A percentile compares a stretch with the other conserved stretches of the same genome.
phyloP scores from a whole-genome alignment of 116 monocot genomes.

The Papilionanthe hybrid region DNA sequence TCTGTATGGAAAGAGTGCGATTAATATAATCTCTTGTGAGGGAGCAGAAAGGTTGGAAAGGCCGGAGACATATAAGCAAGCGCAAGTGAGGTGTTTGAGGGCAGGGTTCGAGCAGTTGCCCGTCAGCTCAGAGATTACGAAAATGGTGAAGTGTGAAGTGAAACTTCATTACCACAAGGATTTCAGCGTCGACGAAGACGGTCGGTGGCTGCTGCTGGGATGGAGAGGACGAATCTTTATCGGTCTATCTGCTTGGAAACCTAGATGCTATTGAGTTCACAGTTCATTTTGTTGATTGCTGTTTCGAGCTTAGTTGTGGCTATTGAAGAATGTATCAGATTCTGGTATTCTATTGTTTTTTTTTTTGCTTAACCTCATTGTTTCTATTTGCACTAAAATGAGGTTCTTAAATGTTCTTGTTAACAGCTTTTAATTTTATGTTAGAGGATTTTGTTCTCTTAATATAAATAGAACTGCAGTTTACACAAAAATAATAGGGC shows the following conservation, averaged over 20 bases:
- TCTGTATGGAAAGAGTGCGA: constrained; percentile 11
- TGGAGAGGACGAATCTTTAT: constrained; percentile 29
- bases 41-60: constrained; percentile 26
- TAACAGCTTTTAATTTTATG: too few relatives aligned
- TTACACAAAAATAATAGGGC: too few relatives aligned
- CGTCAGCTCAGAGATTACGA: constrained; percentile 11
- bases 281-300: too few relatives aligned
- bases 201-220: constrained; percentile 23
- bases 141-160: constrained; percentile 16
- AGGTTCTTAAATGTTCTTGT: too few relatives aligned
- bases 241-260: constrained; percentile 25
- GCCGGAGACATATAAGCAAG: constrained; percentile 30
- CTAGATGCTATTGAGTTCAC: background rate
- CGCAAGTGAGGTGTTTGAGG: constrained; percentile 18
- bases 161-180: constrained; percentile 24
- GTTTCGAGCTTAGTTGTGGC: too few relatives aligned
- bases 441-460: too few relatives aligned
- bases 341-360: too few relatives aligned
- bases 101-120: constrained; percentile 27
- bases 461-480: too few relatives aligned
- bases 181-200: constrained; percentile 29
- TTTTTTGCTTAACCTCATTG: too few relatives aligned
- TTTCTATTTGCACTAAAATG: too few relatives aligned
- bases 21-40: constrained; percentile 34
- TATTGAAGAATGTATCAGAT: too few relatives aligned